phyloP scores from a whole-genome alignment of 352 stramenopile genomes.

The Pythium rishiriense region DNA sequence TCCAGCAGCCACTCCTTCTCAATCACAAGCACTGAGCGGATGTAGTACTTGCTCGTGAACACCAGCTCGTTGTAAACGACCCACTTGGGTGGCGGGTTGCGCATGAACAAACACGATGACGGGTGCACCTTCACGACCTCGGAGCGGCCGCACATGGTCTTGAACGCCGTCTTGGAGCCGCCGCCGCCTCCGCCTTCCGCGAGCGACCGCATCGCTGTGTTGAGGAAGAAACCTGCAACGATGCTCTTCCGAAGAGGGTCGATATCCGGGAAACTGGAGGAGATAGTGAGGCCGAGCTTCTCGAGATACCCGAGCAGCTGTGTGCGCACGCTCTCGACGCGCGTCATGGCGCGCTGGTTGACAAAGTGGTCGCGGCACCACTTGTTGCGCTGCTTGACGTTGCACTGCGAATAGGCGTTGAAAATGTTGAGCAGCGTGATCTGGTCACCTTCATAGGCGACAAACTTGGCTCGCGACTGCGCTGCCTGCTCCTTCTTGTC shows the following conservation, averaged over 20 bases:
- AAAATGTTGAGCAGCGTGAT: constrained; percentile 85
- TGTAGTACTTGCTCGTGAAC: constrained; percentile 92
- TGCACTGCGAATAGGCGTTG: constrained; percentile 73
- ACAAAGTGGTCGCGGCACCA: constrained; percentile 89
- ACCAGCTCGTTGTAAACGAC: constrained; percentile 91
- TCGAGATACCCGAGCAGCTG: constrained; percentile 75
- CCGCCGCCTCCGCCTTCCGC: constrained; percentile 55
- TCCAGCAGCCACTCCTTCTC: constrained; percentile 90
- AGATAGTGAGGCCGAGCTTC: constrained; percentile 66
- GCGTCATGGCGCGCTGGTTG: constrained; percentile 80
- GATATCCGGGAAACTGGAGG: constrained; percentile 73
- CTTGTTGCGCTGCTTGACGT: constrained; percentile 78
- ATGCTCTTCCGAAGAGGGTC: constrained; percentile 88
- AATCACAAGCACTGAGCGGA: constrained; percentile 84
- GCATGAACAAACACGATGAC: constrained; percentile 88
- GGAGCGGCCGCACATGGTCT: constrained; percentile 81
- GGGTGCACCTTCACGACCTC: constrained; percentile 89
- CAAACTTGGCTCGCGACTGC: constrained; percentile 74
- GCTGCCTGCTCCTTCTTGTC: constrained; percentile 85
- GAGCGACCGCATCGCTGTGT: constrained; percentile 86
- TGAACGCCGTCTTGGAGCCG: constrained; percentile 81
- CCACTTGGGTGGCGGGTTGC: constrained; percentile 83
- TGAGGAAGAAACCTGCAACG: constrained; percentile 87
- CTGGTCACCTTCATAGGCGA: constrained; percentile 84
- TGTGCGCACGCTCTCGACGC: constrained; percentile 78